These are phyloP conservation scores for Fragilariopsis cylindrus DNA, from an alignment of 108 stramenopile genomes.

Conservation along the genomic window DNA sequence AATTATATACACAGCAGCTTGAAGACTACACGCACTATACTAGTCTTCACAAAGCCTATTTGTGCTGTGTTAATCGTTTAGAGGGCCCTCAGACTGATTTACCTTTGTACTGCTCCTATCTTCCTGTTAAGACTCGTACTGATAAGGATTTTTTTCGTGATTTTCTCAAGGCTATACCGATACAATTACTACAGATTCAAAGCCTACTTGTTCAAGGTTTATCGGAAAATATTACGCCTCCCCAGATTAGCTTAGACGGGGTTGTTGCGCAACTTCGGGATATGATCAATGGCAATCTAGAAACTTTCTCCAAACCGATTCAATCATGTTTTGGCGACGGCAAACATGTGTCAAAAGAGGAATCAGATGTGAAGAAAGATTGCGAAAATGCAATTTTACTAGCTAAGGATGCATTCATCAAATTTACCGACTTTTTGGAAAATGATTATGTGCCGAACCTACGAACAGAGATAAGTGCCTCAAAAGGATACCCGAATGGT, in stretches of 20 bases:
- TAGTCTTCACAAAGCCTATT: slow-evolving; percentile 38
- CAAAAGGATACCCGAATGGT: slow-evolving; percentile 51
- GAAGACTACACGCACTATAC: slow-evolving; percentile 45
- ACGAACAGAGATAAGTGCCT: slow-evolving; percentile 46
- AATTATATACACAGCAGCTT: slow-evolving; percentile 49
- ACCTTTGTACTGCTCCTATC: slow-evolving; percentile 47
- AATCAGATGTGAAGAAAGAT: slow-evolving; percentile 22
- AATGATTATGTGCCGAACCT: slow-evolving; percentile 54
- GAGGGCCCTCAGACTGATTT: slow-evolving; percentile 63
- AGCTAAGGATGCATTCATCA: slow-evolving; percentile 18
- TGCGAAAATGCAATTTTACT: slow-evolving; percentile 21
- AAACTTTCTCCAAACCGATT: slow-evolving; percentile 29
- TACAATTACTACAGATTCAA: slow-evolving; percentile 36
- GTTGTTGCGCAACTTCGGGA: slow-evolving; percentile 38
- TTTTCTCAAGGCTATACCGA: slow-evolving; percentile 41
- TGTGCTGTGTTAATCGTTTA: slow-evolving; percentile 55
- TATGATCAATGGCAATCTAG: slow-evolving; percentile 29
- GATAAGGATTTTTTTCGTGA: slow-evolving; percentile 40
- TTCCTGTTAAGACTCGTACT: slow-evolving; percentile 38
- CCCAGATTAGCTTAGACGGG: slow-evolving; percentile 32
- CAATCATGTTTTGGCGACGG: slow-evolving; percentile 11
- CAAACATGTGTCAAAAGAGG: slow-evolving; percentile 11
- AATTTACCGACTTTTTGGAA: slow-evolving; percentile 47
- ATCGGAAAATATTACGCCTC: slow-evolving; percentile 32
- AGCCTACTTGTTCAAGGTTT: slow-evolving; percentile 33